Base-by-base conservation (phyloP, 2,329 filamentous ascomycete species). In the Hymenoscyphus fraxineus region DNA sequence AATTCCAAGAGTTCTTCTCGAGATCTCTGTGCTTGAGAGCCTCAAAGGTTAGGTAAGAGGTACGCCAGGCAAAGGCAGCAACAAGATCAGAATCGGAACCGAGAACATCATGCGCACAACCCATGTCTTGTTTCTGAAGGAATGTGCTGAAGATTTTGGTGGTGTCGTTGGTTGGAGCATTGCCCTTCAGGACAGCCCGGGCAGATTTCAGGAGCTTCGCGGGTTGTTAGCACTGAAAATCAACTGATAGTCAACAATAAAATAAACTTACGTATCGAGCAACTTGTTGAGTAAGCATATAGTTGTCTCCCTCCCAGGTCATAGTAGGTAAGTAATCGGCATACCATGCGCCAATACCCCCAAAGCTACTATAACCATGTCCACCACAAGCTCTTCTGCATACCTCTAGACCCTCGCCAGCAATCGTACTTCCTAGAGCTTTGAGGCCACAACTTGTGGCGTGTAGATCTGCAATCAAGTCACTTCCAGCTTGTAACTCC, bases 261-360 rank as follows among this genome's bases (percentile, higher is more conserved):
- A 4, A 15, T 38, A 12, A 12, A 77, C 80, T 76, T 77, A 83
- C 80, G 72, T 92, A 92, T 64, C 89, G 84, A 2, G 88, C 88
- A 2, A 92, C 89, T 78, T 93, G 90, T 76, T 93, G 90, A 10
- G 88, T 91, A 65, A 93, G 80, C 89, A 93, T 92, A 79, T 90
- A 92, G 80, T 73, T 92, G 78, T 92, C 90, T 56, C 90, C 90
- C 75, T 92, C 90, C 73, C 72, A 76, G 5, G 75, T 77, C 15
- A 81, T 76, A 0, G 85, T 89, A 16, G 90, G 89, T 1, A 92
- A 81, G 74, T 92, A 92, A 75, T 93, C 89, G 35, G 89, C 82
- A 71, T 92, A 93, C 83, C 85, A 90, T 19, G 83, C 79, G 1
- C 89, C 89, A 69, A 93, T 91, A n/a, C 90, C 90, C 62, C 86